Base-by-base conservation (phyloP, 2,329 filamentous ascomycete genomes). In the Venturia pyrina region DNA sequence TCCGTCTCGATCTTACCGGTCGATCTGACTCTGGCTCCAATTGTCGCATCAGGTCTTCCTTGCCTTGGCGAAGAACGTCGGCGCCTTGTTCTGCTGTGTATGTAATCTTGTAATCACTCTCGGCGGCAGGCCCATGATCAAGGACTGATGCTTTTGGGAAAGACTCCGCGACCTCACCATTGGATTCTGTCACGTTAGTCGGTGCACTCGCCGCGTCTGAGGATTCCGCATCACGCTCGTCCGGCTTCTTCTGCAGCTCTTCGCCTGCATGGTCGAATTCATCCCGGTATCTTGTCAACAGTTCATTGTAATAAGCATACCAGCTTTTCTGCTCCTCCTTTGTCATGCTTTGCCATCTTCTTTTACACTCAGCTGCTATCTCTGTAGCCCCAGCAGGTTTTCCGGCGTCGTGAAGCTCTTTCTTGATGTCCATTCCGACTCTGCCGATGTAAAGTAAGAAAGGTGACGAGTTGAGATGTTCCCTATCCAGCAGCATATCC, bases 11-110 rank as follows among this genome's bases (percentile, higher is more conserved):
- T 32, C 63, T 48, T 15, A 53, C 34, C 1, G 53, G 48, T 13
- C 53, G 48, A n/a, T 41, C 34, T 67, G 77, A 75, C 69, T 79
- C 78, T 64, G 76, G 77, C 69, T 81, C 78, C 57, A 82, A 73
- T 69, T 80, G 75, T 72, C 81, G 81, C 73, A 82, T 77, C 34
- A 82, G 73, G 70, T 82, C 80, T 65, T 79, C 77, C 69, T 82
- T 82, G 65, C 80, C 80, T 70, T 75, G 77, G 65, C 80, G 78
- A 50, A 82, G 75, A 66, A 82, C 81, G 69, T 78, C 77, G 48
- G 77, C 76, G 56, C 80, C 80, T 65, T 80, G 78, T 57, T 77
- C 76, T 46, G 79, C 79, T 68, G 78, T 78, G 68, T 80, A 81
- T 48, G 77, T 77, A 73, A 82, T 79, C 71, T 79, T 78, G 71